Evolutionary conservation across 495 filamentous ascomycete species (phyloP).

Genomic region (Podospora fimiseda): DNA sequence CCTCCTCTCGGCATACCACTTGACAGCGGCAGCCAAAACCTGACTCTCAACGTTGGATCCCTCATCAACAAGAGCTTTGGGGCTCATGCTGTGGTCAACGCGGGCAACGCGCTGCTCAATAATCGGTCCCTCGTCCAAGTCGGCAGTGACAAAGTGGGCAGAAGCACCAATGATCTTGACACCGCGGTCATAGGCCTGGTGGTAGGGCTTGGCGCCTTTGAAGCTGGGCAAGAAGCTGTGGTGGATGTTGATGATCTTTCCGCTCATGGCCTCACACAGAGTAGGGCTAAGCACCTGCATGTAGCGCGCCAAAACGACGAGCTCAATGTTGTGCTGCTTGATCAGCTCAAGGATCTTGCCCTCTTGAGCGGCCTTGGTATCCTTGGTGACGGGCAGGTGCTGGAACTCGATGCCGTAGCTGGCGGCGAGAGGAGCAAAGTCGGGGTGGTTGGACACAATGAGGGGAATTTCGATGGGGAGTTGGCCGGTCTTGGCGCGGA

Average conservation of each 20-base stretch:
- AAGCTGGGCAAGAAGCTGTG: slow-evolving; percentile 73
- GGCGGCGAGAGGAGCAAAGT: slow-evolving; percentile 58
- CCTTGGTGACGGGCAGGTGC: slow-evolving; percentile 64
- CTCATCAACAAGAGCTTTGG: slow-evolving; percentile 64
- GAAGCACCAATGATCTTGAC: slow-evolving; percentile 77
- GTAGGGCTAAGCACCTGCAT: slow-evolving; percentile 72
- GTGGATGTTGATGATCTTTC: slow-evolving; percentile 77
- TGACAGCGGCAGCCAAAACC: slow-evolving; percentile 63
- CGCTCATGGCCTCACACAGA: slow-evolving; percentile 65
- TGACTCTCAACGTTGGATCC: slow-evolving; percentile 72
- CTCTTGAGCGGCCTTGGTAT: slow-evolving; percentile 65
- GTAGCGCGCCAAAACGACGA: slow-evolving; percentile 72
- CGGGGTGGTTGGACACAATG: slow-evolving; percentile 67
- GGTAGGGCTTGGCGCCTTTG: slow-evolving; percentile 77
- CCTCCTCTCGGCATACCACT: slow-evolving; percentile 64
- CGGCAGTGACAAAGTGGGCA: slow-evolving; percentile 70
- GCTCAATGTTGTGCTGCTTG: slow-evolving; percentile 55
- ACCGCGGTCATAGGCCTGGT: slow-evolving; percentile 69
- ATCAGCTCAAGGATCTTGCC: slow-evolving; percentile 57
- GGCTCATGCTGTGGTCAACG: slow-evolving; percentile 62
- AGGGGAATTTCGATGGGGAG: slow-evolving; percentile 63
- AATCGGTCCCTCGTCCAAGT: slow-evolving; percentile 71
- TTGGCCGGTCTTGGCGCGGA: slow-evolving; percentile 57
- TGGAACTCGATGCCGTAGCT: slow-evolving; percentile 67
- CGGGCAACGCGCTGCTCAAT: slow-evolving; percentile 70